Percentiles rank a stretch among this genome's conserved stretches.
Conservation (phyloP, 306 rosid species). For the Luffa acutangula region DNA sequence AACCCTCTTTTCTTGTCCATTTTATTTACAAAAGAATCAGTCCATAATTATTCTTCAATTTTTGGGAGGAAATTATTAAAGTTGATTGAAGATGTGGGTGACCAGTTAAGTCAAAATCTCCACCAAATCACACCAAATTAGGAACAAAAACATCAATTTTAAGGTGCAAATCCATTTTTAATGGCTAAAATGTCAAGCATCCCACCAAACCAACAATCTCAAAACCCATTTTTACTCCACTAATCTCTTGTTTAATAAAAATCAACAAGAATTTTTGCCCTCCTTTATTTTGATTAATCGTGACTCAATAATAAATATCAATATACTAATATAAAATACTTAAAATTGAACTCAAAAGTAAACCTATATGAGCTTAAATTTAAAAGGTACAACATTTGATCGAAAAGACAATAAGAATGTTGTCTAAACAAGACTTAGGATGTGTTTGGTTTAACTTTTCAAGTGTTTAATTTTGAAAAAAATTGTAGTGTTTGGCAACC, state of each 20-base stretch:
- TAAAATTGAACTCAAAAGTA: background rate
- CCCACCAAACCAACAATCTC: constrained; percentile 6
- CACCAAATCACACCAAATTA: constrained; percentile 2
- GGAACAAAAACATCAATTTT: constrained; percentile 6
- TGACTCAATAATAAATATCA: too few relatives aligned
- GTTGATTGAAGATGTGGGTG: background rate
- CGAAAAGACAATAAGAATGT: background rate
- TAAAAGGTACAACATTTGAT: background rate
- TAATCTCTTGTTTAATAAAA: background rate
- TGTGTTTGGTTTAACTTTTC: too few relatives aligned
- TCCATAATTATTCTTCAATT: background rate
- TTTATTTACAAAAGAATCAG: background rate
- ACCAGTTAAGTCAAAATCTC: background rate
- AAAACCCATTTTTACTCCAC: background rate
- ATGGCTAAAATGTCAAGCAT: constrained; percentile 8
- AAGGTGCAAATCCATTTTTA: background rate
- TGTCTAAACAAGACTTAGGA: background rate
- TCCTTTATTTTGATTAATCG: background rate
- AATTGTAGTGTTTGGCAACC: too few relatives aligned
- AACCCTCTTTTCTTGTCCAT: background rate
- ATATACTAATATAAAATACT: background rate
- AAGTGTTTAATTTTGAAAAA: too few relatives aligned
- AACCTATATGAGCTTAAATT: too few relatives aligned
- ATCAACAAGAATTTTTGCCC: background rate
- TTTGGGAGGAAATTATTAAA: background rate